phyloP scores from a whole-genome alignment of 192 early-diverging fungal species.

The Oehlia diaphana region DNA sequence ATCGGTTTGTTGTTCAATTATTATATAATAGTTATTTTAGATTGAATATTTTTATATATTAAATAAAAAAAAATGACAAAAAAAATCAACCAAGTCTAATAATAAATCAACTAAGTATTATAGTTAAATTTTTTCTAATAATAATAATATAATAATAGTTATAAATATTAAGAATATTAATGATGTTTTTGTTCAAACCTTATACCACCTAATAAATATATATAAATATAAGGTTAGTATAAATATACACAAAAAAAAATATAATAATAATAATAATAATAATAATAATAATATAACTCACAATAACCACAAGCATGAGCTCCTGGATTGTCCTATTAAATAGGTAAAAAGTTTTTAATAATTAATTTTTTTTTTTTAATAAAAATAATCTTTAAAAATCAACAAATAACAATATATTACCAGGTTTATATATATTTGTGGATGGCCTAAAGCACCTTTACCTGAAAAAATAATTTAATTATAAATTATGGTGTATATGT shows the following conservation, averaged over 20 bases:
- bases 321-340: slow-evolving; percentile 54
- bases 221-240: neutral
- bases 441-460: slow-evolving; percentile 90
- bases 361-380: too few species aligned
- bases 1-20: too few species aligned
- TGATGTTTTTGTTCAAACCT: too few species aligned
- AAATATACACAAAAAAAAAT: neutral
- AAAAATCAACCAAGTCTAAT: too few species aligned
- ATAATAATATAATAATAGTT: too few species aligned
- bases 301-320: slow-evolving; percentile 80
- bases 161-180: too few species aligned
- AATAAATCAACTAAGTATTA: too few species aligned
- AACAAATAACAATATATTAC: slow-evolving; percentile 38
- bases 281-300: slow-evolving; percentile 44
- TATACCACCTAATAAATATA: neutral
- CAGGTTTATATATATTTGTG: slow-evolving; percentile 93
- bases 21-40: too few species aligned
- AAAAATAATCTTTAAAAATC: too few species aligned
- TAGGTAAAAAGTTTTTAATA: neutral
- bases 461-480: slow-evolving; percentile 40
- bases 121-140: too few species aligned
- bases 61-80: too few species aligned
- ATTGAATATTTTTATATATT: too few species aligned
- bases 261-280: neutral
- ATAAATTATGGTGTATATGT: neutral